phyloP scores from a whole-genome alignment of 345 rosid genomes.

The Salix arbutifolia region DNA sequence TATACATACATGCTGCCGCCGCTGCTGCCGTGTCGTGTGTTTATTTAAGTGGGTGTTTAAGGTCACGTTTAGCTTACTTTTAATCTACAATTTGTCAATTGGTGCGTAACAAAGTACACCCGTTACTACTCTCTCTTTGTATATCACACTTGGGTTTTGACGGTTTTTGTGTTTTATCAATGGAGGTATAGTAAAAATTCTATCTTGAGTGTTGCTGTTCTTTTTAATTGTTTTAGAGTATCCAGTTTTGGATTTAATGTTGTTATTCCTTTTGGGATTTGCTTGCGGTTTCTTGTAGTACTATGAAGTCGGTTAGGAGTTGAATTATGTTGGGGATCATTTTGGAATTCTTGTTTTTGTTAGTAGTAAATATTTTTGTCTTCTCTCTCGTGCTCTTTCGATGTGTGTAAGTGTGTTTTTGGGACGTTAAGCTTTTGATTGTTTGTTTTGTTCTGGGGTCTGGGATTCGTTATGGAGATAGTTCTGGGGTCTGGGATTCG shows the following conservation, averaged over 20 bases:
- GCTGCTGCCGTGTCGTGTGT: background rate
- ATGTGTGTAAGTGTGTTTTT: background rate
- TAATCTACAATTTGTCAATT: conserved; percentile 25
- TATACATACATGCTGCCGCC: background rate
- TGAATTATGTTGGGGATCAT: conserved; percentile 24
- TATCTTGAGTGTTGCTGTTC: background rate
- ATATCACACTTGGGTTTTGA: conserved; percentile 23
- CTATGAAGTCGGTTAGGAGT: background rate
- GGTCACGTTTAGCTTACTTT: conserved; percentile 35
- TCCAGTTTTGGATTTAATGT: conserved; percentile 23
- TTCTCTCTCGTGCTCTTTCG: background rate
- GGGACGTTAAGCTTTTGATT: background rate
- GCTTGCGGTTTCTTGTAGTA: conserved; percentile 6
- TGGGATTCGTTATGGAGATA: conserved; percentile 14
- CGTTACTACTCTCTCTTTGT: conserved; percentile 10
- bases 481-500: conserved; percentile 9
- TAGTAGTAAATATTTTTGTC: conserved; percentile 1
- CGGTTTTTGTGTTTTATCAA: conserved; percentile 20
- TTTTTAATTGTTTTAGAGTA: background rate
- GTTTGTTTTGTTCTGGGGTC: conserved; percentile 2
- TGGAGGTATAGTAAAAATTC: conserved; percentile 11
- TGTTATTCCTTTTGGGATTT: background rate
- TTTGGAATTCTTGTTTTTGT: conserved; percentile 26
- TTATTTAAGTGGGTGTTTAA: conserved; percentile 5
- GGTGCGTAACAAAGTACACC: conserved; percentile 29